Evolutionary conservation across 768 basidiomycete species (phyloP), one percentile per base, ranked within the genome.

Genomic region (Tricholoma bakamatsutake): DNA sequence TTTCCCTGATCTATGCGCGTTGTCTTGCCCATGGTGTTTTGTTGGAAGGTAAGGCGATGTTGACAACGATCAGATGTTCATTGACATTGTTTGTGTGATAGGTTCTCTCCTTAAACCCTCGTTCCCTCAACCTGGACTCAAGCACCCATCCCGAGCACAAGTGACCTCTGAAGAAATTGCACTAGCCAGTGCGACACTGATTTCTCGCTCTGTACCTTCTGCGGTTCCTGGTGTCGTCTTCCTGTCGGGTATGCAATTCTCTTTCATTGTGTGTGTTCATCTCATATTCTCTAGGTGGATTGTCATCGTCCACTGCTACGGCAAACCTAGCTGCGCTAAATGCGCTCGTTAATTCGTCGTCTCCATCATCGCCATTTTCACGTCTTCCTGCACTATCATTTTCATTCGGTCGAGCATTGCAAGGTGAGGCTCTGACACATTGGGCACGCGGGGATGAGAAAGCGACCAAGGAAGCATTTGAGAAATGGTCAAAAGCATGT

Each of bases 61-160:
- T 27, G 43, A n/a, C 12, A 28, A 34, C 43, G 37, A 37, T 3
- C 4, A 12, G 48, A n/a, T 33, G 27, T 40, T 18, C 47, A 34
- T 34, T 43, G 13, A 31, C 42, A 1, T 43, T 50, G 53, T 52
- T n/a, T 42, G 35, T 37, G 15, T 24, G 28, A 6, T 45, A 80
- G 79, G 78, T 18, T 73, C 77, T 5, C 68, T 80, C 42, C 74
- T 82, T 57, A 81, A 80, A 53, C 77, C 77, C 4, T 80, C 77
- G 1, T 81, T 80, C 67, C 71, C 79, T 28, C 78, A 80, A 59
- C 75, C 79, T 13, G 76, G 79, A 7, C 60, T 76, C 18, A 71
- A 77, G 57, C 70, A 76, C 51, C 68, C 71, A 1, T 73, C 73
- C 15, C 71, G 75, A 34, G 61, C 58, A 7, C 69, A 58, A 27